Conservation (phyloP, 176 grass and related monocot genomes). For the Rhynchospora breviuscula region DNA sequence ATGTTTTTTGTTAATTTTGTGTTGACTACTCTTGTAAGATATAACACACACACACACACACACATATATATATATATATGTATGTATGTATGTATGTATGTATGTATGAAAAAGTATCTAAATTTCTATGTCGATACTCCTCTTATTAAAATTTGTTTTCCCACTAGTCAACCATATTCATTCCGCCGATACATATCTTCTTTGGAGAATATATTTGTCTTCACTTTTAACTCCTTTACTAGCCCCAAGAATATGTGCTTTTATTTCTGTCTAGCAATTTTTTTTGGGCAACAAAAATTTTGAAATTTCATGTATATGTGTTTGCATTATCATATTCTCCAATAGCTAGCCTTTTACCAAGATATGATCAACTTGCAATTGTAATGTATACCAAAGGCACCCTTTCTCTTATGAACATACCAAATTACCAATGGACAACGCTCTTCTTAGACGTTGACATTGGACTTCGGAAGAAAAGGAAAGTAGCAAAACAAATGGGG, state of each 20-base stretch:
- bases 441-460: background rate
- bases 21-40: background rate
- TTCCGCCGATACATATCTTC: background rate
- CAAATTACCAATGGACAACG: background rate
- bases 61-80: too few relatives aligned
- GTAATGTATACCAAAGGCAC: background rate
- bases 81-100: too few relatives aligned
- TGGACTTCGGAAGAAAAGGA: background rate
- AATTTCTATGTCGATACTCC: background rate
- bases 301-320: background rate
- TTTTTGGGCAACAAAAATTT: background rate
- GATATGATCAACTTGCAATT: background rate
- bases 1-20: background rate
- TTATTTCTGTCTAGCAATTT: slow-evolving; percentile 18
- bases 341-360: background rate
- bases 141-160: background rate
- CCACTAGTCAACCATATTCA: background rate
- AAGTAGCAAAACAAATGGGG: background rate
- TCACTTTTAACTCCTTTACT: background rate
- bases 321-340: background rate
- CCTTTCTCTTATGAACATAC: slow-evolving; percentile 5
- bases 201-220: slow-evolving; percentile 19
- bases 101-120: slow-evolving; percentile 20
- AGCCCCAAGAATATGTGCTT: background rate
- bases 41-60: background rate